Conservation (phyloP, 139 green algal species). For the Chlorella vulgaris region DNA sequence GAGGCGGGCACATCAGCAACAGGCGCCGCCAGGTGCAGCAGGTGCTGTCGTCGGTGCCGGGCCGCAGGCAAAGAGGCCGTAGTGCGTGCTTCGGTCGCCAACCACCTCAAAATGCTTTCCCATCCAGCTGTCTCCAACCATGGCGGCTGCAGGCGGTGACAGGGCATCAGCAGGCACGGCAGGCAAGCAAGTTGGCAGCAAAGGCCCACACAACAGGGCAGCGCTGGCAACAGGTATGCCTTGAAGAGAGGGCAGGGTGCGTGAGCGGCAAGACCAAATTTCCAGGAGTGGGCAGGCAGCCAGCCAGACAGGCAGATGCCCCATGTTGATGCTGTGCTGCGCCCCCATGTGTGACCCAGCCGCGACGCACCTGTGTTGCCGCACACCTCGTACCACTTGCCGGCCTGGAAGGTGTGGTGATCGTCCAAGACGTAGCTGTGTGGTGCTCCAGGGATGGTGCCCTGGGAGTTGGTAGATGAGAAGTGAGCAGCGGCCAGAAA, state of each 20-base stretch:
- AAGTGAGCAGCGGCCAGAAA: neutral
- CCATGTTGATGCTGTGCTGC: too few relatives aligned
- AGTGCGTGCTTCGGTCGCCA: slow-evolving; percentile 74
- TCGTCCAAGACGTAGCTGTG: slow-evolving; percentile 85
- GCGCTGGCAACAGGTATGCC: too few relatives aligned
- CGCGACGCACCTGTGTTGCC: slow-evolving; percentile 5
- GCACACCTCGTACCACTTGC: slow-evolving; percentile 82
- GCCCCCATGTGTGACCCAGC: too few relatives aligned
- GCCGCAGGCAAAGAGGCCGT: slow-evolving; percentile 67
- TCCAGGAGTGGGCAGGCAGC: too few relatives aligned
- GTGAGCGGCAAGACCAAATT: neutral
- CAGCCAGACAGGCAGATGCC: too few relatives aligned
- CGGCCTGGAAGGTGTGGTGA: slow-evolving; percentile 75
- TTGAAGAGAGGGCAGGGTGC: too few relatives aligned
- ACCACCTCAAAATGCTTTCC: slow-evolving; percentile 75
- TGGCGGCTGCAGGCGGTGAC: slow-evolving; percentile 72
- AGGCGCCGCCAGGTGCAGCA: slow-evolving; percentile 28
- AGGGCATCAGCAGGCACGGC: neutral
- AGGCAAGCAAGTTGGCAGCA: too few relatives aligned
- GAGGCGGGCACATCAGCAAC: too few relatives aligned
- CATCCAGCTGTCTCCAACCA: slow-evolving; percentile 88
- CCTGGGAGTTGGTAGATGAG: too few relatives aligned
- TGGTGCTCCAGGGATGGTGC: slow-evolving; percentile 75
- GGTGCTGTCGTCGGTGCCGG: neutral
- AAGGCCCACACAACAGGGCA: too few relatives aligned